These are phyloP conservation scores for Protea cynaroides DNA, from an alignment of 164 flowering plant genomes.

Conservation along the genomic window DNA sequence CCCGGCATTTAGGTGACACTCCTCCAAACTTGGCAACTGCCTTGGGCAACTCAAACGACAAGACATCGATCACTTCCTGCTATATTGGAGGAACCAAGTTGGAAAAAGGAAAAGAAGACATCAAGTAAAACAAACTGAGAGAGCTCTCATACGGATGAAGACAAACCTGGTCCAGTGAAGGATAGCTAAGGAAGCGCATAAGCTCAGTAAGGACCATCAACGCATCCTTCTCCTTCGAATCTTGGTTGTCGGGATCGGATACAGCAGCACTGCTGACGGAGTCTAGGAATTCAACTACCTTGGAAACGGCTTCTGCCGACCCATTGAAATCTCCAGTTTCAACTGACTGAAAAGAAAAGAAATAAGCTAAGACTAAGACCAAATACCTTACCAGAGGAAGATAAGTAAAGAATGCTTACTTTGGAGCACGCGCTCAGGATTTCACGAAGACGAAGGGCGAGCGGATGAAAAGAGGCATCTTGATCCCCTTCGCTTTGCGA, in stretches of 20 bases:
- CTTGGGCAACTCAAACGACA: slow-evolving; percentile 70
- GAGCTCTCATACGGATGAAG: neutral
- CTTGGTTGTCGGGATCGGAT: slow-evolving; percentile 22
- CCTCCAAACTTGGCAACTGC: slow-evolving; percentile 50
- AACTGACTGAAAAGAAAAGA: slow-evolving; percentile 25
- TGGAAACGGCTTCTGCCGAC: slow-evolving; percentile 21
- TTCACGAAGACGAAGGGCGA: slow-evolving; percentile 23
- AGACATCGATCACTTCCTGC: slow-evolving; percentile 51
- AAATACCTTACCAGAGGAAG: neutral
- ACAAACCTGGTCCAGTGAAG: slow-evolving; percentile 49
- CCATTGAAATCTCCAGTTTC: slow-evolving; percentile 29
- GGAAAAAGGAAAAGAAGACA: neutral
- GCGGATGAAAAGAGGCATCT: slow-evolving; percentile 9
- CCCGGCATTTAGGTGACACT: slow-evolving; percentile 34
- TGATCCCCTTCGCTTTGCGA: neutral
- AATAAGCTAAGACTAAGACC: neutral
- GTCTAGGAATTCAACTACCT: slow-evolving; percentile 37
- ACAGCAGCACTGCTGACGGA: slow-evolving; percentile 25
- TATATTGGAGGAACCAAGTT: neutral
- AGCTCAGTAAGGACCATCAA: slow-evolving; percentile 35
- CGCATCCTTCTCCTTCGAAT: slow-evolving; percentile 19
- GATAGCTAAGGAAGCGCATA: slow-evolving; percentile 25
- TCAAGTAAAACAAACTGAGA: neutral
- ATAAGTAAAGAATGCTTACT: slow-evolving; percentile 19
- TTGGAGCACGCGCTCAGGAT: slow-evolving; percentile 27